A percentile compares a stretch with the other conserved stretches of the same genome.
These are phyloP conservation scores for Boletus hoseneyae DNA, from an alignment of 1,284 basidiomycete species.

Conservation along the genomic window DNA sequence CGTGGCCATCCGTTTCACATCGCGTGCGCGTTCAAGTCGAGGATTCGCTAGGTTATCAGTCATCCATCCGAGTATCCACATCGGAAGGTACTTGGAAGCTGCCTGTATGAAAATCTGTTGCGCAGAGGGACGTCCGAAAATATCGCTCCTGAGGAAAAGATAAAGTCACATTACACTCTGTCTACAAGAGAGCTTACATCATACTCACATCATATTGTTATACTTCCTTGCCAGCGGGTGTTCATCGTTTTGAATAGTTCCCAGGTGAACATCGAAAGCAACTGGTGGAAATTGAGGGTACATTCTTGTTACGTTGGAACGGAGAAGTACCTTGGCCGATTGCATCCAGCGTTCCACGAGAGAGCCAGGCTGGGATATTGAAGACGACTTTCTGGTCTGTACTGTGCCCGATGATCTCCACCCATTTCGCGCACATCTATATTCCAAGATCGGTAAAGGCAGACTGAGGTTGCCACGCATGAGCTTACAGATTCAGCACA, in stretches of 20 bases:
- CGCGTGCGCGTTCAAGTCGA: slow-evolving; percentile 36
- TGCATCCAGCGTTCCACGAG: slow-evolving; percentile 43
- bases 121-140: slow-evolving; percentile 24
- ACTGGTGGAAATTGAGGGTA: slow-evolving; percentile 24
- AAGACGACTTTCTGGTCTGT: slow-evolving; percentile 34
- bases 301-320: neutral
- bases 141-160: slow-evolving; percentile 13
- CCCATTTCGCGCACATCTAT: slow-evolving; percentile 48
- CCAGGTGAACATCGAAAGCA: slow-evolving; percentile 44
- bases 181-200: slow-evolving; percentile 3
- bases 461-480: slow-evolving; percentile 1
- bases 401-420: slow-evolving; percentile 35
- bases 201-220: slow-evolving; percentile 35
- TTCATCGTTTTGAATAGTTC: slow-evolving; percentile 32
- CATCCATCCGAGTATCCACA: slow-evolving; percentile 36
- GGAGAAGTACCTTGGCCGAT: slow-evolving; percentile 41
- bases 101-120: slow-evolving; percentile 19
- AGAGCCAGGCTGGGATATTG: slow-evolving; percentile 40
- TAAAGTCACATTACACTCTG: neutral
- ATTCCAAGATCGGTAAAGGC: slow-evolving; percentile 7
- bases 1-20: slow-evolving; percentile 25
- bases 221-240: slow-evolving; percentile 37
- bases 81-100: slow-evolving; percentile 23
- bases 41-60: slow-evolving; percentile 35
- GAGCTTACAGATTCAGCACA: slow-evolving; percentile 25